These are phyloP conservation scores for Hericium rajendrae DNA, from an alignment of 768 basidiomycete species.

Conservation along the genomic window DNA sequence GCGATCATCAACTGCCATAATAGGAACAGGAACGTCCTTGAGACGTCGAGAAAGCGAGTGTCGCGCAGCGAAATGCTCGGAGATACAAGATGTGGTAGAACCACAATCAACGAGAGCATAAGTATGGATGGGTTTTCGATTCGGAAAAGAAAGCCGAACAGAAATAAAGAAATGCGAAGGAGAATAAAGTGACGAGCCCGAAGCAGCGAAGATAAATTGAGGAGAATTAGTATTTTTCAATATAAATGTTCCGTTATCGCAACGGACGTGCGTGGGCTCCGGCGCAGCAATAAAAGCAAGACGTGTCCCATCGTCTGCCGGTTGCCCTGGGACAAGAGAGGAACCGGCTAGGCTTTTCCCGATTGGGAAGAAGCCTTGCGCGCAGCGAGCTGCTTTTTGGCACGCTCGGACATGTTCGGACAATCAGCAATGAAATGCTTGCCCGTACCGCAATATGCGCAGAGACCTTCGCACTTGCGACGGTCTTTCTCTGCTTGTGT, in stretches of 20 bases:
- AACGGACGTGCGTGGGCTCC: too few species aligned
- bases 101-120: constrained; percentile 30
- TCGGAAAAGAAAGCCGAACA: constrained; percentile 21
- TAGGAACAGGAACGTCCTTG: constrained; percentile 24
- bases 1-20: constrained; percentile 28
- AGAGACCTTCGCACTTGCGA: constrained; percentile 20
- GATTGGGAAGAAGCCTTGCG: too few species aligned
- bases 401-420: constrained; percentile 15
- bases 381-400: constrained; percentile 5
- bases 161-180: constrained; percentile 18
- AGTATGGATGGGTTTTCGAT: constrained; percentile 22
- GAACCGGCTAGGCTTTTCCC: too few species aligned
- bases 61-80: constrained; percentile 22
- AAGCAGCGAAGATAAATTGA: too few species aligned
- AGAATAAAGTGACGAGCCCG: too few species aligned
- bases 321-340: too few species aligned
- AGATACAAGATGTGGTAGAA: constrained; percentile 28
- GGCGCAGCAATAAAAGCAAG: too few species aligned
- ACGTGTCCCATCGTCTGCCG: too few species aligned
- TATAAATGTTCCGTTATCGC: too few species aligned
- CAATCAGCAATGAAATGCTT: constrained; percentile 23
- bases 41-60: constrained; percentile 24
- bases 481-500: constrained; percentile 19
- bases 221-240: too few species aligned
- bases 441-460: constrained; percentile 27